Evolutionary conservation across 2,329 filamentous ascomycete species (phyloP), one percentile per base, ranked within the genome.

Genomic region (Nigrograna mackinnonii): DNA sequence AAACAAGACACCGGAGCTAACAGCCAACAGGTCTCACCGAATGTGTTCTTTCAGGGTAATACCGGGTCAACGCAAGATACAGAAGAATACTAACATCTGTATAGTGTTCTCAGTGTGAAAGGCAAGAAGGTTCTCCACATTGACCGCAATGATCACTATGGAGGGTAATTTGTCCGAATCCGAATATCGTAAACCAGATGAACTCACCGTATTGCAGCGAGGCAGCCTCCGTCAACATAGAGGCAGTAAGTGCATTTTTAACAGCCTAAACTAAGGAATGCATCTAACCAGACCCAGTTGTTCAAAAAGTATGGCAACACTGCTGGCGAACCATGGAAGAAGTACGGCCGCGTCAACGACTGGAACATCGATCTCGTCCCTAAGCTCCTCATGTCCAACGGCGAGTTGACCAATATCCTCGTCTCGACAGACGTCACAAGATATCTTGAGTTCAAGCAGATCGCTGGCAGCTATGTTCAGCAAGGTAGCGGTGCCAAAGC

Each of bases 301-400:
- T 97, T 95, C 83, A 95, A 94, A 79, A 95, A 91, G 72, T 95
- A 96, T 72, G 89, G 89, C 70, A 94, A 94, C 78, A 89, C 84
- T 68, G 70, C 75, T 46, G 86, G 91, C 66, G 89, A 96, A 79
- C 91, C 92, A 55, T 97, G 94, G 94, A 92, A 95, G 79, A 91
- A 96, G 74, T 97, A 96, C 71, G 92, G 92, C 61, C 87, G 94
- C 47, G 79, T 85, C 69, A 96, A 96, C 76, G 92, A 97, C 81
- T 99, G 94, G 94, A 97, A 96, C 79, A 95, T 99, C 73, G 95
- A 99, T 69, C 82, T 99, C 49, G 91, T 99, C 36, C 92, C 94
- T 57, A 99, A 99, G 81, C 86, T 99, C 64, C 83, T 99, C 71
- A 97, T 99, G 91, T 91, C 92, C 47, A 96, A 95, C 52, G 94